Conservation (phyloP, 129 eudicot genomes). For the Escallonia herrerae region DNA sequence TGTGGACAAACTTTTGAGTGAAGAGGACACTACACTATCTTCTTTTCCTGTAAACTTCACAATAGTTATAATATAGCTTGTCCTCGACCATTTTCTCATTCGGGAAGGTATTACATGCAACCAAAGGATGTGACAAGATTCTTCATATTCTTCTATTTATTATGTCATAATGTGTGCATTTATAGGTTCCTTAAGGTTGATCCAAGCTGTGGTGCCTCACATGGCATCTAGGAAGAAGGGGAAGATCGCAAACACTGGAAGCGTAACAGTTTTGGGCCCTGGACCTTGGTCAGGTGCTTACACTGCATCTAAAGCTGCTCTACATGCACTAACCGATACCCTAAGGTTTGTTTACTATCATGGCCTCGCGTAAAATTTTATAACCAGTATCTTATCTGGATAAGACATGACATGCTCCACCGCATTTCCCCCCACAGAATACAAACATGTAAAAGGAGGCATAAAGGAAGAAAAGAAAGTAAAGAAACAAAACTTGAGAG, state of each 20-base stretch:
- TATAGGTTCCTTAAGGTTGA: constrained; percentile 76
- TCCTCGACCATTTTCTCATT: too few species aligned
- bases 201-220: constrained; percentile 91
- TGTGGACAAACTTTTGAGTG: too few species aligned
- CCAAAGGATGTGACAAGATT: not conserved
- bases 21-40: too few species aligned
- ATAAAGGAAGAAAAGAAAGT: too few species aligned
- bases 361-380: not conserved
- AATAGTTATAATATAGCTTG: too few species aligned
- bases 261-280: constrained; percentile 68
- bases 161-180: not conserved
- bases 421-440: too few species aligned
- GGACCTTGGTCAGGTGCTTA: constrained; percentile 95
- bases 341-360: constrained; percentile 45
- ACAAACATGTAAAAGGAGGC: not conserved
- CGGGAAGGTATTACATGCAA: too few species aligned
- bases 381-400: not conserved
- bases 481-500: too few species aligned
- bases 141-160: not conserved
- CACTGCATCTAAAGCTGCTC: constrained; percentile 87
- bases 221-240: constrained; percentile 91
- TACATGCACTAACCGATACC: constrained; percentile 75
- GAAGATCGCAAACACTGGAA: constrained; percentile 81
- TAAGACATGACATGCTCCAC: not conserved
- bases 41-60: too few species aligned